Percentiles rank a stretch among this genome's conserved stretches.
These are phyloP conservation scores for Gypsophila paniculata DNA, from an alignment of 179 eudicot genomes.

Conservation along the genomic window DNA sequence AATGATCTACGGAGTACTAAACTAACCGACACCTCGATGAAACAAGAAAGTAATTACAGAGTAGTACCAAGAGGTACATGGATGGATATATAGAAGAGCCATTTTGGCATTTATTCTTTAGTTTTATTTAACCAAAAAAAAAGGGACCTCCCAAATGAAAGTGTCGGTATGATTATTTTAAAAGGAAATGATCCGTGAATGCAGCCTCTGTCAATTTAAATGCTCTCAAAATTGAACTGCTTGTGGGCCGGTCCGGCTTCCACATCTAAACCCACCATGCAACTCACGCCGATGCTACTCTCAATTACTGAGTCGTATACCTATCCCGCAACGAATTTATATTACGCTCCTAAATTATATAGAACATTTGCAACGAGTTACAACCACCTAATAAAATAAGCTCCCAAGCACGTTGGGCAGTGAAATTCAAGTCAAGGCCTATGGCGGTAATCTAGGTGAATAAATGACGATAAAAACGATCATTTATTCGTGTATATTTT, in stretches of 20 bases:
- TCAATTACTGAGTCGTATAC: no score
- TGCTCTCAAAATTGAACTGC: slow-evolving; percentile 7
- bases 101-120: slow-evolving; percentile 17
- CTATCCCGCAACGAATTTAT: no score
- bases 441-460: no score
- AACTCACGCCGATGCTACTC: no score
- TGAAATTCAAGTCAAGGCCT: no score
- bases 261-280: slow-evolving; percentile 8
- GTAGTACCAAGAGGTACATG: not conserved
- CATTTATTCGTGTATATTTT: no score
- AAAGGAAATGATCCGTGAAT: slow-evolving; percentile 27
- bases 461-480: no score
- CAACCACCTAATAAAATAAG: not conserved
- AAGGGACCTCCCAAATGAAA: slow-evolving; percentile 14
- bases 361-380: not conserved
- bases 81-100: no score
- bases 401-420: not conserved
- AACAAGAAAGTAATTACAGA: not conserved
- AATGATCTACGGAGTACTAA: not conserved
- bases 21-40: not conserved
- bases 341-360: not conserved
- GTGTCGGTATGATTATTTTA: slow-evolving; percentile 28
- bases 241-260: slow-evolving; percentile 20
- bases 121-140: not conserved
- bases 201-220: slow-evolving; percentile 22